Percentiles rank a stretch among this genome's conserved stretches.
These are phyloP conservation scores for Cytospora paraplurivora DNA, from an alignment of 2,329 filamentous ascomycete species.

Conservation along the genomic window DNA sequence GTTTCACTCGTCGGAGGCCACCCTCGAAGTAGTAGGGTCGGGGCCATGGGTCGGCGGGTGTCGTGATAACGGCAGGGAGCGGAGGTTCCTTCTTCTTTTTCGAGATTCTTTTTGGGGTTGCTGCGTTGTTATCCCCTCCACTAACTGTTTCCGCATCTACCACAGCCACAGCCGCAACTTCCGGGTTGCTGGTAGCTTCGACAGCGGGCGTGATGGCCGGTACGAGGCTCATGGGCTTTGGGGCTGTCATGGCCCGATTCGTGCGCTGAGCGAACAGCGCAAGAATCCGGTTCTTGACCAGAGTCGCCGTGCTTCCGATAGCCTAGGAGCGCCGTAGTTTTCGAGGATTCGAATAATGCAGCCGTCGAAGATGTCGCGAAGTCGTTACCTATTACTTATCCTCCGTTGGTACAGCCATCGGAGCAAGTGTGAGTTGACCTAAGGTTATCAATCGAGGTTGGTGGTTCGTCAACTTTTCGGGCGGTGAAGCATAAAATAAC, in stretches of 20 bases:
- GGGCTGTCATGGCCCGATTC: conserved; percentile 20
- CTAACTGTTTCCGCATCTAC: background rate
- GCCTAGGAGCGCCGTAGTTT: conserved; percentile 7
- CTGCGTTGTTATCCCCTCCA: background rate
- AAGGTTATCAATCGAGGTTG: background rate
- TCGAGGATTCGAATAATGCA: background rate
- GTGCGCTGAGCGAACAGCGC: conserved; percentile 20
- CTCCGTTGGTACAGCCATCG: background rate
- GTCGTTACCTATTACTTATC: background rate
- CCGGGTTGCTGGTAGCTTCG: too few species aligned
- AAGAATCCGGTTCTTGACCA: conserved; percentile 18
- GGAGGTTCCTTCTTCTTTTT: background rate
- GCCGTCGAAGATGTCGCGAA: background rate
- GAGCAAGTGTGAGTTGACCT: background rate
- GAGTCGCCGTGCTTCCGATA: conserved; percentile 12
- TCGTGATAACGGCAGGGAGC: conserved; percentile 35
- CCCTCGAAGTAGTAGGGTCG: conserved; percentile 81
- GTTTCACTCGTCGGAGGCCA: conserved; percentile 78
- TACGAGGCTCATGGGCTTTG: conserved; percentile 10
- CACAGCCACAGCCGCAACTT: background rate
- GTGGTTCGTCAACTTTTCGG: conserved; percentile 21
- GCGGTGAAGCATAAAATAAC: conserved; percentile 8
- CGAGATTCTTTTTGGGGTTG: conserved; percentile 8
- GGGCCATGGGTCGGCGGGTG: conserved; percentile 48
- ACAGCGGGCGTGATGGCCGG: conserved; percentile 2